Percentiles rank a stretch among this genome's conserved stretches.
Conservation (phyloP, 139 green algal genomes). For the Diplosphaera chodatii region DNA sequence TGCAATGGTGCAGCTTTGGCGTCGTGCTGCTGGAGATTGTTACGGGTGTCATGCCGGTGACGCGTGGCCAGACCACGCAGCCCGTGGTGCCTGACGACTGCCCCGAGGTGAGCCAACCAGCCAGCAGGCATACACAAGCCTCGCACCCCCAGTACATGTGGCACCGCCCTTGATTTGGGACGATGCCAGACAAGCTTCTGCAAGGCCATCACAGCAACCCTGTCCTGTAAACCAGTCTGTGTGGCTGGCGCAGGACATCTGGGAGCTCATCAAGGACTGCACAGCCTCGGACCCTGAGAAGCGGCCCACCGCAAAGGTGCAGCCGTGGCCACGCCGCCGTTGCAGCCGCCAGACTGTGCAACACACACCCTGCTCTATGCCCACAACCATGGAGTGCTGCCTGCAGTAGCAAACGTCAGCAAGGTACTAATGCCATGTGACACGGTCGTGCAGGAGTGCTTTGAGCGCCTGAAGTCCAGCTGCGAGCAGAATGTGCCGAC, state of each 20-base stretch:
- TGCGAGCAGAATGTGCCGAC: neutral
- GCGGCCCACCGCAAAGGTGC: neutral
- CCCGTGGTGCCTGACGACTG: neutral
- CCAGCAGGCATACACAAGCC: no score
- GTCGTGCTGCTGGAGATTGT: neutral
- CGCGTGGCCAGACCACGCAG: neutral
- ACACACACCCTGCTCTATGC: no score
- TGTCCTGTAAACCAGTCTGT: no score
- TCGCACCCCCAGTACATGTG: no score
- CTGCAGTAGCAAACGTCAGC: no score
- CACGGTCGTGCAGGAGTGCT: neutral
- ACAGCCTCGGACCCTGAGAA: neutral
- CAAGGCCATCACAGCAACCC: no score
- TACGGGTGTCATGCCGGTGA: neutral
- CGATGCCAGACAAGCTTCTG: no score
- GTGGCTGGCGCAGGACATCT: constrained; percentile 1
- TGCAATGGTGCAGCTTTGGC: neutral
- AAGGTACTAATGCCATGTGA: no score
- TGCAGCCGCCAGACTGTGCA: no score
- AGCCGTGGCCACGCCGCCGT: neutral
- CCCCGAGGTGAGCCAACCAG: neutral
- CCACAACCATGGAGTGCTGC: no score
- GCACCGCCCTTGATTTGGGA: no score
- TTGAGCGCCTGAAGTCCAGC: neutral
- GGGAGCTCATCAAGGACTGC: neutral